Evolutionary conservation across 2,329 filamentous ascomycete genomes (phyloP), one percentile per base, ranked within the genome.

Genomic region (Aspergillus sp.): DNA sequence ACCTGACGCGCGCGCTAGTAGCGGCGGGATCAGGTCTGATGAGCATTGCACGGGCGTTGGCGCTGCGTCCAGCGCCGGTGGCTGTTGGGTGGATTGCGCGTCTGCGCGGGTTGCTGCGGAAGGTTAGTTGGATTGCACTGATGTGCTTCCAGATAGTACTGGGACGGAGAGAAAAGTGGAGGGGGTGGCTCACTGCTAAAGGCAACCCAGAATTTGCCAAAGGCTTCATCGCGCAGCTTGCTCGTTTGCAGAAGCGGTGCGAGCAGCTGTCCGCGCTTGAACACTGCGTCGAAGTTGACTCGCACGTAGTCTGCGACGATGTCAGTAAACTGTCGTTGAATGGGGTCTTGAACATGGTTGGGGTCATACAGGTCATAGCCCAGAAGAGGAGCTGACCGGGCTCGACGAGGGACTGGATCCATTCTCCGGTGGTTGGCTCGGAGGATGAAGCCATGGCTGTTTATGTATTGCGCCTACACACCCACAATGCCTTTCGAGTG

Each of bases 1-100:
- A 2, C 78, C 77, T 1, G 61, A 60, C 2, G 75, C 71, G 20
- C 66, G 63, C 17, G 69, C 60, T 17, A 78, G 64, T 6, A 79
- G 62, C 0, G 69, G 63, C 0, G 75, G 72, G 49, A 78, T 69
- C 14, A 77, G 64, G 11, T 68, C 66, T 6, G 67, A 61, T 11
- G 73, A 74, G 40, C 64, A 63, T 44, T 52, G 44, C 22, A 68
- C 55, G 36, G 58, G 56, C 16, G 54, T 48, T 17, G 35, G 14
- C 4, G 14, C 35, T 38, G 35, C 35, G 16, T 19, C 57, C 24
- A 30, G 24, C 13, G 41, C 19, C 26, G 32, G 19, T 24, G 24
- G 40, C 17, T 45, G 8, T 26, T 48, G 55, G 17, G 35, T 35
- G 54, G 54, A 26, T 53, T 58, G 42, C 46, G 53, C 56, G 19